Percentiles rank a stretch among this genome's conserved stretches.
These are phyloP conservation scores for Salvia hispanica DNA, from an alignment of 257 asterid species.

Conservation along the genomic window DNA sequence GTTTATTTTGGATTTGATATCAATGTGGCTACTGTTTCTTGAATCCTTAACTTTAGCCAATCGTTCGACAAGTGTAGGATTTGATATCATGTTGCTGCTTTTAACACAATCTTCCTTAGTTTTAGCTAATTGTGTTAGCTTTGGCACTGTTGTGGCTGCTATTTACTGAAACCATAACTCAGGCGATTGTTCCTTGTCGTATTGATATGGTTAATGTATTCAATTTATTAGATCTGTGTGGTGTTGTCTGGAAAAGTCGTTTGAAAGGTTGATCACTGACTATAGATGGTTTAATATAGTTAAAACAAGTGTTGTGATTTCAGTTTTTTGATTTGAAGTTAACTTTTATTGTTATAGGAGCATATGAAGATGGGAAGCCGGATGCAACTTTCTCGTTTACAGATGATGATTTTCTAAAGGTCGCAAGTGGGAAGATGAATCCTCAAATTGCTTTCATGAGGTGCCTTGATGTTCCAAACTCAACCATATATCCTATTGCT, in stretches of 20 bases:
- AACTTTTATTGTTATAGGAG: constrained; percentile 43
- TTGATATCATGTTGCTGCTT: neutral
- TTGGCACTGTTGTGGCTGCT: neutral
- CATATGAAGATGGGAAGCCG: constrained; percentile 84
- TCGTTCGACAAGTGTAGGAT: no score
- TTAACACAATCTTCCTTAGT: neutral
- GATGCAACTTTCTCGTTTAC: no score
- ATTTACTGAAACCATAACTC: neutral
- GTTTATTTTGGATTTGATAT: neutral
- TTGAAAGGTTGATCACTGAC: constrained; percentile 46
- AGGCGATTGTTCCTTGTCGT: neutral
- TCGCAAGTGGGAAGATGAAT: constrained; percentile 57
- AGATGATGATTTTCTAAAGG: constrained; percentile 58
- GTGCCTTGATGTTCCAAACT: constrained; percentile 33
- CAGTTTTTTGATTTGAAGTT: neutral
- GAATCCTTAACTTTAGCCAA: no score
- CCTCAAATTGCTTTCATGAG: constrained; percentile 75
- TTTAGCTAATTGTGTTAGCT: neutral
- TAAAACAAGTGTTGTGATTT: neutral
- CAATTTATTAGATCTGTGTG: neutral
- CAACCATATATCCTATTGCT: neutral
- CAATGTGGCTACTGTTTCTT: no score
- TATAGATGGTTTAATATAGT: neutral
- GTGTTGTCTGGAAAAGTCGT: constrained; percentile 34
- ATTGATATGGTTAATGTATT: neutral